Percentiles rank a stretch among this genome's conserved stretches.
Evolutionary conservation across 2,329 filamentous ascomycete species (phyloP).

Genomic region (Zymoseptoria pseudotritici): DNA sequence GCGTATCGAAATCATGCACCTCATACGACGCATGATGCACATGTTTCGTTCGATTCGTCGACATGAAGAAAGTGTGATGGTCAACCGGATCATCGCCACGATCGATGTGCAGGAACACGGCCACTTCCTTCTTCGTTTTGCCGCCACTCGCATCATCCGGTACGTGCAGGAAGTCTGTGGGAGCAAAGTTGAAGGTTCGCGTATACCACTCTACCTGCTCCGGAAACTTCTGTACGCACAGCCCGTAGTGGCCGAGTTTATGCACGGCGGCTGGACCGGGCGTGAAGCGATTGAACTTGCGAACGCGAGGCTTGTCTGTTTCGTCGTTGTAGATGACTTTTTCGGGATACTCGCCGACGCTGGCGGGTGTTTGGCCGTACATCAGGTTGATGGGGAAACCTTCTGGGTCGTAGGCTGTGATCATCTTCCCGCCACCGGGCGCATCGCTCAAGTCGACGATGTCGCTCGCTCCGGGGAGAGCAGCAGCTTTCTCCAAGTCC

Average conservation of each 20-base stretch:
- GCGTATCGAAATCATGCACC: slow-evolving; percentile 64
- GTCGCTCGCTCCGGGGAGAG: slow-evolving; percentile 22
- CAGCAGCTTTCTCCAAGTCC: slow-evolving; percentile 36
- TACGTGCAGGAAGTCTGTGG: slow-evolving; percentile 38
- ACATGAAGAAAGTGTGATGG: slow-evolving; percentile 49
- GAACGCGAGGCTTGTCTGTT: slow-evolving; percentile 31
- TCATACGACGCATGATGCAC: slow-evolving; percentile 64
- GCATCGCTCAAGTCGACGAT: slow-evolving; percentile 30
- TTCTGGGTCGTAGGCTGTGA: slow-evolving; percentile 35
- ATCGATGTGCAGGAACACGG: slow-evolving; percentile 49
- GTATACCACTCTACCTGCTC: slow-evolving; percentile 35
- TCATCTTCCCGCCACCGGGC: slow-evolving; percentile 34
- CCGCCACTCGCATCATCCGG: slow-evolving; percentile 6
- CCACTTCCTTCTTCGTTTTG: slow-evolving; percentile 31
- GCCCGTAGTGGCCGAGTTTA: slow-evolving; percentile 7
- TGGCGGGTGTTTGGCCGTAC: slow-evolving; percentile 29
- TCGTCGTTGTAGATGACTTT: slow-evolving; percentile 34
- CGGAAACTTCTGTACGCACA: slow-evolving; percentile 6
- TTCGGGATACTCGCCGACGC: slow-evolving; percentile 18
- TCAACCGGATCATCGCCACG: slow-evolving; percentile 41
- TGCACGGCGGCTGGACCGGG: slow-evolving; percentile 42
- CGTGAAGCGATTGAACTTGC: slow-evolving; percentile 37
- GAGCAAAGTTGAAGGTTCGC: slow-evolving; percentile 37
- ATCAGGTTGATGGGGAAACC: slow-evolving; percentile 37
- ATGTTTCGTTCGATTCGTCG: slow-evolving; percentile 29